phyloP scores from a whole-genome alignment of 2,329 filamentous ascomycete genomes.

The Penicillium verrucosum region DNA sequence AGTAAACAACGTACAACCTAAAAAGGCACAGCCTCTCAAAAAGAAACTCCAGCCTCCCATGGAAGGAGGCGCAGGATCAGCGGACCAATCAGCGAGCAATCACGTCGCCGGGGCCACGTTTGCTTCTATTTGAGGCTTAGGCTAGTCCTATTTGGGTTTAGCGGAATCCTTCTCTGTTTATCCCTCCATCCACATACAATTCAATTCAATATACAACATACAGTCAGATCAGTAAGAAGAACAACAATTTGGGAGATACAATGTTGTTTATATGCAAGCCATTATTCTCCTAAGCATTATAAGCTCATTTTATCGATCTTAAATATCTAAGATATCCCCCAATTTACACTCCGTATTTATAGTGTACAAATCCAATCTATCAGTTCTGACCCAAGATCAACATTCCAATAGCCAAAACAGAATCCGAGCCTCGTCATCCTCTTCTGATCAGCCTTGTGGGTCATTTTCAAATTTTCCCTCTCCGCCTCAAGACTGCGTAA shows the following conservation, averaged over 20 bases:
- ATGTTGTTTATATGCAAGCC: neutral
- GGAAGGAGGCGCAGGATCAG: slow-evolving; percentile 20
- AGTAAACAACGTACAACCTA: neutral
- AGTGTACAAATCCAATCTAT: neutral
- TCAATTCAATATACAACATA: neutral
- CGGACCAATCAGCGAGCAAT: slow-evolving; percentile 20
- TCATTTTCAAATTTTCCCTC: neutral
- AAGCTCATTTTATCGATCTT: neutral
- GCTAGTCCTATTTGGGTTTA: slow-evolving; percentile 12
- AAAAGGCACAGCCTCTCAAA: slow-evolving; percentile 16
- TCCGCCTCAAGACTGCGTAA: slow-evolving; percentile 2
- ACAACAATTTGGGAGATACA: neutral
- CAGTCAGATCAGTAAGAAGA: neutral
- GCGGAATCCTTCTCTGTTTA: neutral
- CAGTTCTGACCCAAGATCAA: slow-evolving; percentile 6
- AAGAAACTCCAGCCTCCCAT: slow-evolving; percentile 19
- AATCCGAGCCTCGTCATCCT: slow-evolving; percentile 7
- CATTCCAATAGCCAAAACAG: slow-evolving; percentile 5
- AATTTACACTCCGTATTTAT: neutral
- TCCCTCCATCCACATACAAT: neutral
- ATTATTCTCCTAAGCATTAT: neutral
- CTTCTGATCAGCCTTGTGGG: slow-evolving; percentile 9
- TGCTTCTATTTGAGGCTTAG: slow-evolving; percentile 24
- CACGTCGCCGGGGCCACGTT: slow-evolving; percentile 24
- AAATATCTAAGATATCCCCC: neutral